Percentiles rank a stretch among this genome's conserved stretches.
Conservation (phyloP, 345 rosid genomes). For the Citrus mangshanensis region DNA sequence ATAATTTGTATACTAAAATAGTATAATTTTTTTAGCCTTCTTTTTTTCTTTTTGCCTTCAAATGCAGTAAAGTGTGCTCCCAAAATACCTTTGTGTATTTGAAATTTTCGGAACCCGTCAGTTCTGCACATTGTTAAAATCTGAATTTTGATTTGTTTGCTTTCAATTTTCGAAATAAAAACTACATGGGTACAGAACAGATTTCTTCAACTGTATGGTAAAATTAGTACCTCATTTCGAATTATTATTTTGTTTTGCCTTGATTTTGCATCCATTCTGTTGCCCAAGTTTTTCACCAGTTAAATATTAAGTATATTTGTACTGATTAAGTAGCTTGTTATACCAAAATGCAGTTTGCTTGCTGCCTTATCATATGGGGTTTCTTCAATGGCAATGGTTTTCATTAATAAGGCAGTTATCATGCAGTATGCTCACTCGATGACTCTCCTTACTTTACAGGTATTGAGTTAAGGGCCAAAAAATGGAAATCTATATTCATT, state of each 20-base stretch:
- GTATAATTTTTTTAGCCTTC: not conserved
- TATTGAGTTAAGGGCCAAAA: slow-evolving; percentile 14
- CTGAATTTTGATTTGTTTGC: not conserved
- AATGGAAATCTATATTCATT: not conserved
- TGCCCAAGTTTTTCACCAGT: not conserved
- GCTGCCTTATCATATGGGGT: slow-evolving; percentile 86
- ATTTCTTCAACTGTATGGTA: not conserved
- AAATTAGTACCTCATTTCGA: not conserved
- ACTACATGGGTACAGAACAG: not conserved
- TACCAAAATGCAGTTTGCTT: slow-evolving; percentile 47
- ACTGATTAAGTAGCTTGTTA: not conserved
- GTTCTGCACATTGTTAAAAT: not conserved
- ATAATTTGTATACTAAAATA: not conserved
- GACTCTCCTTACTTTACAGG: slow-evolving; percentile 92
- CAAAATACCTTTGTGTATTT: not conserved
- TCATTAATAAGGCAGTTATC: slow-evolving; percentile 85
- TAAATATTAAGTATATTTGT: not conserved
- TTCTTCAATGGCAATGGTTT: slow-evolving; percentile 98
- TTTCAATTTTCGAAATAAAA: not conserved
- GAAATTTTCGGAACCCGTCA: not conserved
- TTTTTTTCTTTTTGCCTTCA: not conserved
- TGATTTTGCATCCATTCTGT: not conserved
- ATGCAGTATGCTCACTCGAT: slow-evolving; percentile 84
- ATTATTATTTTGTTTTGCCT: not conserved
- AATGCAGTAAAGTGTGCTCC: not conserved